Evolutionary conservation across 2,329 filamentous ascomycete species (phyloP).

Genomic region (Dryadomyces quercus-mongolicae): DNA sequence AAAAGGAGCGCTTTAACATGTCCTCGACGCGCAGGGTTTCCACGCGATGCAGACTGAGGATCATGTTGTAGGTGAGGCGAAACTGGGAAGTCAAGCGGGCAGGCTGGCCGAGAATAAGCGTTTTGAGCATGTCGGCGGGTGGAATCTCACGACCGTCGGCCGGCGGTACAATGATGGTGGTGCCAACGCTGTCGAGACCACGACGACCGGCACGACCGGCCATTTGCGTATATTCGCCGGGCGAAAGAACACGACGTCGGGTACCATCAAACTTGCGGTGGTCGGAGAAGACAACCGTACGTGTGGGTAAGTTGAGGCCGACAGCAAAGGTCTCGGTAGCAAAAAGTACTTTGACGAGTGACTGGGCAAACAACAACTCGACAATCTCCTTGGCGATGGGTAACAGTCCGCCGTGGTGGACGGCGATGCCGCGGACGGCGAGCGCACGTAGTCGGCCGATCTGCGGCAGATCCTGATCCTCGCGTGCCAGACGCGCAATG

Average conservation of each 20-base stretch:
- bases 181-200: conserved; percentile 85
- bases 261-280: conserved; percentile 95
- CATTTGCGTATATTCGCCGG: conserved; percentile 98
- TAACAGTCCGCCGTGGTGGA: conserved; percentile 87
- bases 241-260: conserved; percentile 77
- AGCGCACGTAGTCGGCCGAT: conserved; percentile 81
- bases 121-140: conserved; percentile 66
- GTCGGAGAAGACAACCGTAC: conserved; percentile 94
- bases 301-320: conserved; percentile 89
- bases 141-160: conserved; percentile 76
- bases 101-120: conserved; percentile 93
- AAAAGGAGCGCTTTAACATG: conserved; percentile 99
- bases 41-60: conserved; percentile 84
- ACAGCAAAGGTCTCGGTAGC: conserved; percentile 98
- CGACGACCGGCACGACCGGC: conserved; percentile 86
- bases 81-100: conserved; percentile 95
- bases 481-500: conserved; percentile 76
- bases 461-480: conserved; percentile 83
- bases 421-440: conserved; percentile 77
- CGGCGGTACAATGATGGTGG: conserved; percentile 83
- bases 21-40: conserved; percentile 98
- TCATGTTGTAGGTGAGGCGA: conserved; percentile 98
- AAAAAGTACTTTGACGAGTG: conserved; percentile 91
- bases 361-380: conserved; percentile 90
- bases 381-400: conserved; percentile 98